Evolutionary conservation across 225 moss, liverwort and hornwort species (phyloP), one percentile per base, ranked within the genome.

Genomic region (Bryoerythrophyllum caledonicum): DNA sequence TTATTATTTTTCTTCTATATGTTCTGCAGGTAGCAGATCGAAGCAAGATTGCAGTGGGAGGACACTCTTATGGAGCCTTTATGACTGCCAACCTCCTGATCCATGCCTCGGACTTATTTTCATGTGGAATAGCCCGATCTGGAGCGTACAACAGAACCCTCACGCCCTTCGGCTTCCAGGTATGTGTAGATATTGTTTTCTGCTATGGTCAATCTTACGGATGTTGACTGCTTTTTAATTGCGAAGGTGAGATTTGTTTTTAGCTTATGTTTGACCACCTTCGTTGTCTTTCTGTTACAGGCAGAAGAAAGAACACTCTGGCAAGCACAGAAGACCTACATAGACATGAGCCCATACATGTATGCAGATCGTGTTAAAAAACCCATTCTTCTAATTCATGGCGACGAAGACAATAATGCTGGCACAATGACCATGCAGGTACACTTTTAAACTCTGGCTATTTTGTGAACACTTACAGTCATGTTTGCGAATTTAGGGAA

Each of bases 381-480:
- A 75, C 97, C 97, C 21, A 89, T 94, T 75, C 91, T 99, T 73
- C 73, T 99, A 65, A 90, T 99, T 74, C 94, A 99, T 49, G 97
- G 97, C 13, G 97, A 93, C 74, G 97, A 99, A 75, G 94, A 99
- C 62, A 93, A 93, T 70, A 94, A 94, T 70, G 84, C 97, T 13
- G 97, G 97, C 80, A 94, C 97, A 57, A 87, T 99, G 75, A 99
- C 94, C 30, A 91, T 99, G 94, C 97, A 97, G 97, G 97, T 94
- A 71, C 26, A 27, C 13, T 67, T 60, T 64, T 52, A 23, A 81
- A 49, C 71, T 81, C 37, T 64, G 24, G 15, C 53, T 38, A 26
- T 35, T 57, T 81, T 26, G 26, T 80, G 8, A 23, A 63, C 73
- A 23, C 59, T 46, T 5, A 8, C 34, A 51, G 49, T 67, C 28